phyloP scores from a whole-genome alignment of 371 early-diverging fungal species.

The Blakeslea trispora region DNA sequence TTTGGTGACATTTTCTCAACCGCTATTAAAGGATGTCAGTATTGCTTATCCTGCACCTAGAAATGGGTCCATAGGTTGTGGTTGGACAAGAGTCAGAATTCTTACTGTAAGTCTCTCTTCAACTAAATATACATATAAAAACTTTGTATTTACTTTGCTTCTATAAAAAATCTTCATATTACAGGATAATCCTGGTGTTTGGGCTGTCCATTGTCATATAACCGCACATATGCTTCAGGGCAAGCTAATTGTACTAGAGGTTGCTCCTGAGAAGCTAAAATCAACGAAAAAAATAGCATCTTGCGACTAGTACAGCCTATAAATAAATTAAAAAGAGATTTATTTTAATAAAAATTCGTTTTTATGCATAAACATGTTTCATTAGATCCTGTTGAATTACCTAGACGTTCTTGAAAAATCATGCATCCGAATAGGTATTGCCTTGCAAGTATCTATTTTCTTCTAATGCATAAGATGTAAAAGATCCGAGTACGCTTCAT shows the following conservation, averaged over 20 bases:
- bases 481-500: too few relatives aligned
- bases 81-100: constrained; percentile 42
- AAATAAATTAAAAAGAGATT: too few relatives aligned
- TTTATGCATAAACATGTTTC: too few relatives aligned
- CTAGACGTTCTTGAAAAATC: too few relatives aligned
- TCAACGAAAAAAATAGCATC: constrained; percentile 1
- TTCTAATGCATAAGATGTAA: too few relatives aligned
- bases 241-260: constrained; percentile 40
- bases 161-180: too few relatives aligned
- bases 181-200: constrained; percentile 51
- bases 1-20: constrained; percentile 25
- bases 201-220: constrained; percentile 56
- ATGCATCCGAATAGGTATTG: too few relatives aligned
- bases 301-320: too few relatives aligned
- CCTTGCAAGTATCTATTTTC: too few relatives aligned
- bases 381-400: too few relatives aligned
- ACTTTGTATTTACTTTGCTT: not conserved
- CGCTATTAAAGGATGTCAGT: constrained; percentile 34
- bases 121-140: not conserved
- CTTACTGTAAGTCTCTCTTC: constrained; percentile 20
- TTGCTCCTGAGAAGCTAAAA: constrained; percentile 25
- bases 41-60: constrained; percentile 26
- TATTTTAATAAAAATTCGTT: too few relatives aligned
- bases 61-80: constrained; percentile 17
- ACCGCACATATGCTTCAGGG: constrained; percentile 52